Conservation (phyloP, 2,329 filamentous ascomycete species). For the Ambrosiella beaveri region DNA sequence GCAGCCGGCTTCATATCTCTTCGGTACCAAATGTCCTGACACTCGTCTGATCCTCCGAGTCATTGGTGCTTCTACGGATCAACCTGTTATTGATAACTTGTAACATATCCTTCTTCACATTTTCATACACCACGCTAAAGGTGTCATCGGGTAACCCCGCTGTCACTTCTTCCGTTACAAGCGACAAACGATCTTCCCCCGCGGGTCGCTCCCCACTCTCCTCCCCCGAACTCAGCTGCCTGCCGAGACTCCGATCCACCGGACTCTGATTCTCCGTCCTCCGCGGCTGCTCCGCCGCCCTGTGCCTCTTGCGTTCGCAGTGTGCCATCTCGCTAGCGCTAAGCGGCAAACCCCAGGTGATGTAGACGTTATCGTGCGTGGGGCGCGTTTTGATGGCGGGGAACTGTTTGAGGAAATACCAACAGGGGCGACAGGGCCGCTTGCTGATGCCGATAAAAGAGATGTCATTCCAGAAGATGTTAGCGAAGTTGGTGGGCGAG, state of each 20-base stretch:
- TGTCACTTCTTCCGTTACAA: no score
- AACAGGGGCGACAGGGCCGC: constrained; percentile 21
- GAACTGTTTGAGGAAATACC: constrained; percentile 18
- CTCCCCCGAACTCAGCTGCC: no score
- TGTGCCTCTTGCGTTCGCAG: not conserved
- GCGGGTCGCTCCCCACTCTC: no score
- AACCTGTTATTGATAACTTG: not conserved
- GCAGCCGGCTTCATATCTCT: not conserved
- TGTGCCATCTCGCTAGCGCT: not conserved
- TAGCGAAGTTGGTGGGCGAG: not conserved
- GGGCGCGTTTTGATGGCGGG: not conserved
- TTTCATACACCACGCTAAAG: not conserved
- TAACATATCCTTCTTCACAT: not conserved
- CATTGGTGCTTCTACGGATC: not conserved
- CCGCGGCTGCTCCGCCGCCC: no score
- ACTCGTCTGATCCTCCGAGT: not conserved
- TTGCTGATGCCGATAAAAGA: constrained; percentile 23
- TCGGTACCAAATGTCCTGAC: not conserved
- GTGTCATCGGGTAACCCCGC: not conserved
- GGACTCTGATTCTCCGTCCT: no score
- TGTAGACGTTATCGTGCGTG: constrained; percentile 3
- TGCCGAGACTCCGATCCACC: no score
- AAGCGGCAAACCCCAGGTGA: not conserved
- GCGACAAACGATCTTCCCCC: no score
- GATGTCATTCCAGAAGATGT: constrained; percentile 17